phyloP scores from a whole-genome alignment of 2,329 filamentous ascomycete genomes.

The Mycosphaerella arachidis region DNA sequence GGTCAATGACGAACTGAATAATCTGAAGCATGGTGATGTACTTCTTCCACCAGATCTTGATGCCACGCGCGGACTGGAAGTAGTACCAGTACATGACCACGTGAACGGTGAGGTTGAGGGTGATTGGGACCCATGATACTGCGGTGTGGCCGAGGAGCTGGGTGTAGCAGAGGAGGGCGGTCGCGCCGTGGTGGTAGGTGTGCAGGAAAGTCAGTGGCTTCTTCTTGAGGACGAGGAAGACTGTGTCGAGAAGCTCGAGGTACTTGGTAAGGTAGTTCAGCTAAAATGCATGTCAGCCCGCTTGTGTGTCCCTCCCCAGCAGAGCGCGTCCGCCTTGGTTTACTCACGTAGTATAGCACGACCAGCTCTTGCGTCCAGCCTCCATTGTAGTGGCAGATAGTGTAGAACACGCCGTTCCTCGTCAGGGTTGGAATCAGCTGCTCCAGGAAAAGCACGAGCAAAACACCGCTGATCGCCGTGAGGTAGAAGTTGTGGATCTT shows the following conservation, averaged over 20 bases:
- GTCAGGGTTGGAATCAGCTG: conserved; percentile 80
- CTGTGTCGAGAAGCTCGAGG: conserved; percentile 88
- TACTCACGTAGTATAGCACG: conserved; percentile 89
- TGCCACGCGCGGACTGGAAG: conserved; percentile 94
- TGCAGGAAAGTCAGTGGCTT: conserved; percentile 98
- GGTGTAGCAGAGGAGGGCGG: conserved; percentile 94
- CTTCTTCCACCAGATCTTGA: conserved; percentile 99
- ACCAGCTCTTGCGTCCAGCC: conserved; percentile 94
- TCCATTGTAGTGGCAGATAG: conserved; percentile 76
- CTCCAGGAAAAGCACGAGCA: conserved; percentile 84
- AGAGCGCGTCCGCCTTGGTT: not conserved
- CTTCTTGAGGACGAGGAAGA: conserved; percentile 98
- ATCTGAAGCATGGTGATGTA: conserved; percentile 98
- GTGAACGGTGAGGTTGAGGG: conserved; percentile 87
- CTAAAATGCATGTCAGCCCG: conserved; percentile 46
- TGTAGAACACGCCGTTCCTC: conserved; percentile 77
- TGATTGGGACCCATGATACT: conserved; percentile 92
- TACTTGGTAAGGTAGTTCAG: conserved; percentile 99
- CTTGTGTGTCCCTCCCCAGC: not conserved
- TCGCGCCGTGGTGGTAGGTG: conserved; percentile 97
- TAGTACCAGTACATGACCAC: conserved; percentile 99
- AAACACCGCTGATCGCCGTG: conserved; percentile 73
- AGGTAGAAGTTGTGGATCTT: conserved; percentile 96
- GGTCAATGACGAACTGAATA: conserved; percentile 92
- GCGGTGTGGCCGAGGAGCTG: conserved; percentile 89